Conservation (phyloP, 2,329 filamentous ascomycete genomes). For the Pleoardoris graminearum region DNA sequence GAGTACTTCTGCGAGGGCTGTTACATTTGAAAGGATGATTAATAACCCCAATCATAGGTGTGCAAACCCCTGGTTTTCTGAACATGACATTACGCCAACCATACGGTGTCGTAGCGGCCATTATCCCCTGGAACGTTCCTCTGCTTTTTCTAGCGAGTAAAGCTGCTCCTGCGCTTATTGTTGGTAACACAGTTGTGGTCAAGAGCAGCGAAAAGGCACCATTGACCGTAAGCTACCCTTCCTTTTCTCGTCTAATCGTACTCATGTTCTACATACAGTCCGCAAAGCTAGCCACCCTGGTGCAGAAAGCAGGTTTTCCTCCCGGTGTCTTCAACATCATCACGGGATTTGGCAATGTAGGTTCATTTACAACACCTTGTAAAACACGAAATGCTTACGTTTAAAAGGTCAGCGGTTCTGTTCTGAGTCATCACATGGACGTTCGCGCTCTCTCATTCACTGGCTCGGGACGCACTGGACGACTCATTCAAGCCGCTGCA, state of each 20-base stretch:
- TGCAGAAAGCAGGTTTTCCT: constrained; percentile 77
- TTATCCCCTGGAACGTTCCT: constrained; percentile 64
- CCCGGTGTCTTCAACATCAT: constrained; percentile 80
- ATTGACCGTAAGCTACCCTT: constrained; percentile 68
- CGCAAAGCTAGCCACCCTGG: constrained; percentile 79
- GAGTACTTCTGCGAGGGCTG: neutral
- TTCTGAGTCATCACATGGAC: constrained; percentile 72
- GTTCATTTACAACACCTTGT: neutral
- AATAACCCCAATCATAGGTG: neutral
- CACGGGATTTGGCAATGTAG: constrained; percentile 73
- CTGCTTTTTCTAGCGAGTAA: constrained; percentile 33
- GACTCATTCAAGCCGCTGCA: constrained; percentile 74
- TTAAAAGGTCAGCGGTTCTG: constrained; percentile 65
- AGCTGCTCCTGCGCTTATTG: constrained; percentile 36
- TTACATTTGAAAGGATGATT: neutral
- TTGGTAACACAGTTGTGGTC: constrained; percentile 39
- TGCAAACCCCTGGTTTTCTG: constrained; percentile 37
- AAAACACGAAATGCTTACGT: neutral
- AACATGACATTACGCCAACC: constrained; percentile 79
- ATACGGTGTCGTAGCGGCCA: constrained; percentile 76
- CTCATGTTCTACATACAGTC: constrained; percentile 70
- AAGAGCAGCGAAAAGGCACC: constrained; percentile 51
- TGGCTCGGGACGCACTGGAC: constrained; percentile 80
- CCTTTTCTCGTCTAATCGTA: constrained; percentile 65
- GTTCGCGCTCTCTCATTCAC: constrained; percentile 86